Evolutionary conservation across 2,329 filamentous ascomycete genomes (phyloP).

Genomic region (Alternaria viburni): DNA sequence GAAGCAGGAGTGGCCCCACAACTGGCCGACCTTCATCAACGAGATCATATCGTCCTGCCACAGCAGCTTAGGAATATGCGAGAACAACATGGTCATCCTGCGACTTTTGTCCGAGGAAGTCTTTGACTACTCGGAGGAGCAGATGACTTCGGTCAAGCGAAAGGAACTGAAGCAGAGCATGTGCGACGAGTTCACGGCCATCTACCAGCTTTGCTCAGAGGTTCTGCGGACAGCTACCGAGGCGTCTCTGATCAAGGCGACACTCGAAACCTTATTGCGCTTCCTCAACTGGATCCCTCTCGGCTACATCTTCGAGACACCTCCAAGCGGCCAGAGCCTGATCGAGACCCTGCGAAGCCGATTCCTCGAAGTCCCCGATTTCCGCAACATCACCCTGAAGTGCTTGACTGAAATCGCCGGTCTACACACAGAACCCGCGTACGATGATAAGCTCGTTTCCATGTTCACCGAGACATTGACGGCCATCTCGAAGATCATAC

Average conservation of each 20-base stretch:
- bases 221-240: conserved; percentile 90
- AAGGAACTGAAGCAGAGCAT: conserved; percentile 97
- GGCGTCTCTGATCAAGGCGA: conserved; percentile 90
- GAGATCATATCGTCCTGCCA: conserved; percentile 98
- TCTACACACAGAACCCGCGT: conserved; percentile 83
- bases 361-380: conserved; percentile 91
- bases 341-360: conserved; percentile 93
- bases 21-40: conserved; percentile 99
- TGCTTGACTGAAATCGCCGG: conserved; percentile 97
- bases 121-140: conserved; percentile 97
- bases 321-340: conserved; percentile 64
- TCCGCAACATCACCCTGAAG: conserved; percentile 95
- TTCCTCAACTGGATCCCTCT: conserved; percentile 99
- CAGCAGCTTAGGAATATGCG: conserved; percentile 94
- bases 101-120: conserved; percentile 96
- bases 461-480: conserved; percentile 99
- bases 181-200: conserved; percentile 98
- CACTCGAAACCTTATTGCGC: conserved; percentile 89
- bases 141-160: conserved; percentile 99
- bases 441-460: conserved; percentile 93
- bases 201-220: conserved; percentile 97
- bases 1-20: conserved; percentile 99
- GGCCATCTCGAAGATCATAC: conserved; percentile 91
- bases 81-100: conserved; percentile 99
- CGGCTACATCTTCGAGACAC: conserved; percentile 98